phyloP scores from a whole-genome alignment of 371 early-diverging fungal genomes.

The Lichtheimia hyalospora region DNA sequence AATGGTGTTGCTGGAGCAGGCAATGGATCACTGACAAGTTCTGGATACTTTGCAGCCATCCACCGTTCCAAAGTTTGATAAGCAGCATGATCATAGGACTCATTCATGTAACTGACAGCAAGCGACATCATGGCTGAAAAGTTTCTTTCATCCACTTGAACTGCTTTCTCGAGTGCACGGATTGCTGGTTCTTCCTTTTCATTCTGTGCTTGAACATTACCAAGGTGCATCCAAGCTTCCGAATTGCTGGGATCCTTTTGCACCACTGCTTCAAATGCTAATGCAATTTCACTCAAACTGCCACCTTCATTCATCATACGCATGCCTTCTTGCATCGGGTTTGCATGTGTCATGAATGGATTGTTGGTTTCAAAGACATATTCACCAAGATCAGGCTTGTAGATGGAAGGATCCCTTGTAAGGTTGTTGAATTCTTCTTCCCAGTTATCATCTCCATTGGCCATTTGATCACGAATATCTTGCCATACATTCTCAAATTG shows the following conservation, averaged over 20 bases:
- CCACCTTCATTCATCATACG: conserved; percentile 53
- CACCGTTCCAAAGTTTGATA: conserved; percentile 50
- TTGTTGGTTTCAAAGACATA: conserved; percentile 81
- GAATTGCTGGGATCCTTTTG: conserved; percentile 71
- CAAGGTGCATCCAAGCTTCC: conserved; percentile 78
- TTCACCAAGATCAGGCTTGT: conserved; percentile 62
- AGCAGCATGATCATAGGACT: conserved; percentile 64
- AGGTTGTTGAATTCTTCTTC: conserved; percentile 61
- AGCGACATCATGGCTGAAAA: conserved; percentile 78
- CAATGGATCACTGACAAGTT: conserved; percentile 13
- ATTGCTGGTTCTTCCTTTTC: conserved; percentile 88
- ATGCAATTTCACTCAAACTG: conserved; percentile 70
- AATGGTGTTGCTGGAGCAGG: conserved; percentile 40
- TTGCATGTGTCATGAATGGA: conserved; percentile 62
- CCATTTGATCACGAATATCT: conserved; percentile 53
- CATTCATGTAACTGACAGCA: conserved; percentile 95
- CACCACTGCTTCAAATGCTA: conserved; percentile 82
- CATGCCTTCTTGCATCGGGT: conserved; percentile 55
- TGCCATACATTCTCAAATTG: conserved; percentile 64
- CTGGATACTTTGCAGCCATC: conserved; percentile 48
- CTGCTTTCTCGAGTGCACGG: conserved; percentile 72
- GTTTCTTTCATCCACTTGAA: conserved; percentile 62
- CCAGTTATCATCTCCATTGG: conserved; percentile 55
- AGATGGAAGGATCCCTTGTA: conserved; percentile 25
- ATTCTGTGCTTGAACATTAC: conserved; percentile 82